These are phyloP conservation scores for Microbotryomycetes sp. DNA, from an alignment of 1,284 basidiomycete species.

Conservation along the genomic window DNA sequence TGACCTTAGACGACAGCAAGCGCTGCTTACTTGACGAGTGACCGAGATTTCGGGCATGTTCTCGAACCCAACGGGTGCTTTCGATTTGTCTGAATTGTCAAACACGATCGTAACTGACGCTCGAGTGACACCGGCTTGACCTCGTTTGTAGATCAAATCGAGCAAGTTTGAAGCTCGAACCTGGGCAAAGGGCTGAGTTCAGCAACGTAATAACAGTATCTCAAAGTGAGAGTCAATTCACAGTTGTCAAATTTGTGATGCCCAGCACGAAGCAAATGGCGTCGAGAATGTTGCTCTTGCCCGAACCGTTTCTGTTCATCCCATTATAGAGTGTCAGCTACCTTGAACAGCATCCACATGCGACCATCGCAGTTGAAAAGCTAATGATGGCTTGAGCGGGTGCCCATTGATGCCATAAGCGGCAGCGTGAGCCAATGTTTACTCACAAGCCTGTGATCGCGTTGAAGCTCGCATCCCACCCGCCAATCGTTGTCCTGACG, in stretches of 20 bases:
- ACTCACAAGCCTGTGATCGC: slow-evolving; percentile 44
- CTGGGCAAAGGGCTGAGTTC: slow-evolving; percentile 46
- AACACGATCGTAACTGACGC: slow-evolving; percentile 98
- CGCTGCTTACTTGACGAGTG: slow-evolving; percentile 71
- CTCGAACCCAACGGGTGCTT: slow-evolving; percentile 79
- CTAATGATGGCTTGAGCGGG: too few relatives aligned
- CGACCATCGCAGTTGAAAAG: too few relatives aligned
- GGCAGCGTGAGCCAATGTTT: neutral
- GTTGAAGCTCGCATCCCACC: slow-evolving; percentile 47
- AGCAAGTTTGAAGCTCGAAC: slow-evolving; percentile 94
- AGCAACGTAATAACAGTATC: neutral
- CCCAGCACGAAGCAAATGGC: slow-evolving; percentile 97
- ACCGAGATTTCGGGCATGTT: slow-evolving; percentile 86
- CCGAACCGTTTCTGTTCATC: slow-evolving; percentile 45
- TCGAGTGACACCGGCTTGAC: slow-evolving; percentile 93
- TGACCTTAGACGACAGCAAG: neutral
- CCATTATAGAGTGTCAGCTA: too few relatives aligned
- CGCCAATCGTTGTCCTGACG: slow-evolving; percentile 44
- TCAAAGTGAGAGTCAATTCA: slow-evolving; percentile 36
- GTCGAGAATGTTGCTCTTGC: slow-evolving; percentile 96
- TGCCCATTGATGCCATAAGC: neutral
- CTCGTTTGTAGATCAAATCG: slow-evolving; percentile 96
- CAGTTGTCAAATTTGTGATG: slow-evolving; percentile 84
- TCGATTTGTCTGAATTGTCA: slow-evolving; percentile 89
- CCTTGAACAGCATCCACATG: too few relatives aligned